Percentiles rank a stretch among this genome's conserved stretches.
These are phyloP conservation scores for Didymella segeticola DNA, from an alignment of 2,329 filamentous ascomycete genomes.

Conservation along the genomic window DNA sequence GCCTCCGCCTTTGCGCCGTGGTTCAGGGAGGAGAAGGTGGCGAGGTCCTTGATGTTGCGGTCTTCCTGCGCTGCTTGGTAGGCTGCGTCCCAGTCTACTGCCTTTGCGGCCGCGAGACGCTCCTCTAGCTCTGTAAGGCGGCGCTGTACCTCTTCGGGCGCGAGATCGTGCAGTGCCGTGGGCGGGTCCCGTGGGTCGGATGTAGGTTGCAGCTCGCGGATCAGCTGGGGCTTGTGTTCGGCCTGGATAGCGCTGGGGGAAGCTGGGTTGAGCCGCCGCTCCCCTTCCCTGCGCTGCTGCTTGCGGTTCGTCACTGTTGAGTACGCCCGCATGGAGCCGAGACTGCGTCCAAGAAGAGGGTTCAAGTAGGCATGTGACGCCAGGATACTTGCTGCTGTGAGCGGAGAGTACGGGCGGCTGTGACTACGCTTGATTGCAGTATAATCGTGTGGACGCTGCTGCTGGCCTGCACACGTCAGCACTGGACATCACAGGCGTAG, in stretches of 20 bases:
- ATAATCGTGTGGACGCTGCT: neutral
- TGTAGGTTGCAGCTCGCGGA: neutral
- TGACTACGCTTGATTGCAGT: neutral
- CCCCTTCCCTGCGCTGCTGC: neutral
- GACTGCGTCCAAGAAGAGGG: neutral
- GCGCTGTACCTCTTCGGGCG: neutral
- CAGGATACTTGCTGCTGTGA: neutral
- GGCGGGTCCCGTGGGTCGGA: neutral
- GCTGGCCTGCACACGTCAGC: conserved; percentile 32
- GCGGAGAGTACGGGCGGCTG: neutral
- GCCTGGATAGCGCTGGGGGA: neutral
- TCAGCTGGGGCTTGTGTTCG: neutral
- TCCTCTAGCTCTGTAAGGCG: neutral
- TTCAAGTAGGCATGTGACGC: conserved; percentile 7
- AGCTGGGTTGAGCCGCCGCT: neutral
- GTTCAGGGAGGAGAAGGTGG: neutral
- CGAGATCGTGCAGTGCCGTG: neutral
- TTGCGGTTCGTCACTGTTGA: conserved; percentile 1
- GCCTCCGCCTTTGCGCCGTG: neutral
- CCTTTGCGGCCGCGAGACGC: neutral
- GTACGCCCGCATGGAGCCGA: conserved; percentile 5
- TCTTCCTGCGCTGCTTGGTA: neutral
- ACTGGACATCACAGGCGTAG: conserved; percentile 28
- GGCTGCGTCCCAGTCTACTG: neutral
- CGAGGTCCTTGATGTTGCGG: neutral